These are phyloP conservation scores for Acacia acuminata DNA, from an alignment of 306 rosid genomes.

Conservation along the genomic window DNA sequence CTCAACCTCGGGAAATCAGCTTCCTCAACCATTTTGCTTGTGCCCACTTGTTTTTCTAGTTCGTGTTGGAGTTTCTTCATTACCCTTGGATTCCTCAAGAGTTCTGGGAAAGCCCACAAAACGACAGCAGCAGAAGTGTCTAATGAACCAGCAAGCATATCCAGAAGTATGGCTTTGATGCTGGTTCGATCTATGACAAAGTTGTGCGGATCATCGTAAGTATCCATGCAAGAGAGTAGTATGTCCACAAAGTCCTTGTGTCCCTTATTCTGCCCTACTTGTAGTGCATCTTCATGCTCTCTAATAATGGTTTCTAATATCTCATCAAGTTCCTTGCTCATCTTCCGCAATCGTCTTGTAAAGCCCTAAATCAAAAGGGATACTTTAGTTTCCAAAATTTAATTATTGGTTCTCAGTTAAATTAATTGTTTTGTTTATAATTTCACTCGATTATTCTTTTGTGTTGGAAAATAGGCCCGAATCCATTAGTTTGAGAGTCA, in stretches of 20 bases:
- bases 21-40: background rate
- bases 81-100: background rate
- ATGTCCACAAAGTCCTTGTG: slow-evolving; percentile 36
- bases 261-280: background rate
- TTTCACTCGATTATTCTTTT: no score
- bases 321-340: slow-evolving; percentile 29
- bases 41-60: background rate
- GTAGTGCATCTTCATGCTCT: slow-evolving; percentile 29
- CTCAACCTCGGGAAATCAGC: background rate
- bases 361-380: slow-evolving; percentile 25
- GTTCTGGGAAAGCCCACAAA: background rate
- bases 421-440: no score
- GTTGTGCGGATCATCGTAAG: slow-evolving; percentile 19
- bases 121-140: background rate
- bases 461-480: no score
- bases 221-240: slow-evolving; percentile 28
- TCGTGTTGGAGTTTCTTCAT: background rate
- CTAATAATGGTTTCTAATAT: slow-evolving; percentile 35
- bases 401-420: no score
- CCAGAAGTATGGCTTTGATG: background rate
- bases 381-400: background rate
- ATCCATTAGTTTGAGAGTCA: no score
- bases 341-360: slow-evolving; percentile 22
- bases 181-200: slow-evolving; percentile 18
- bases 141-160: background rate